These are phyloP conservation scores for Lentinula sp. DNA, from an alignment of 768 basidiomycete genomes.

Conservation along the genomic window DNA sequence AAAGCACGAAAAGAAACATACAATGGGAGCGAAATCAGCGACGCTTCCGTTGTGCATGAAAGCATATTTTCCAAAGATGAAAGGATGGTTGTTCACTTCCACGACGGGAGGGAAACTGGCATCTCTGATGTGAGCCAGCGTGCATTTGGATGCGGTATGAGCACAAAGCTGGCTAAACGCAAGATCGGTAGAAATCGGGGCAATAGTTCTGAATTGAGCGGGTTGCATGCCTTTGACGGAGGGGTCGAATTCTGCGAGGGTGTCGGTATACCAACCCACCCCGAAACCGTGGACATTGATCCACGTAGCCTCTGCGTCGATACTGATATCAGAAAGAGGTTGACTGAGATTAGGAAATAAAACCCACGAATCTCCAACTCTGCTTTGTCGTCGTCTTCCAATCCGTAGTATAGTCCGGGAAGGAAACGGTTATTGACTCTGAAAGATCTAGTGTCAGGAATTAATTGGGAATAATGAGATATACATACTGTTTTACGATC, in stretches of 20 bases:
- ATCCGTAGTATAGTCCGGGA: not conserved
- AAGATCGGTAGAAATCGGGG: not conserved
- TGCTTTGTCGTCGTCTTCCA: not conserved
- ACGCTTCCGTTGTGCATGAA: not conserved
- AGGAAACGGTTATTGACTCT: not conserved
- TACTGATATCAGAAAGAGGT: not conserved
- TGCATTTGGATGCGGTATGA: not conserved
- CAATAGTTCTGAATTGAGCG: not conserved
- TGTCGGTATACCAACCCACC: not conserved
- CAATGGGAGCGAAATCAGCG: not conserved
- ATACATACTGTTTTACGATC: not conserved
- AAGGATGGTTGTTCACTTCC: not conserved
- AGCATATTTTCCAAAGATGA: not conserved
- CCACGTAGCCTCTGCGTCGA: not conserved
- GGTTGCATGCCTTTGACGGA: not conserved
- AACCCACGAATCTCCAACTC: not conserved
- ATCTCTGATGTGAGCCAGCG: not conserved
- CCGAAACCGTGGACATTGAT: not conserved
- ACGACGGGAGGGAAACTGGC: slow-evolving; percentile 1
- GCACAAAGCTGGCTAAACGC: not conserved
- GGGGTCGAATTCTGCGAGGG: not conserved
- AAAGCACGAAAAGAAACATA: not conserved
- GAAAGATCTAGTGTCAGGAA: not conserved
- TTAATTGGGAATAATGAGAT: too few relatives aligned
- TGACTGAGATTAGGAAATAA: too few relatives aligned